A percentile compares a stretch with the other conserved stretches of the same genome.
These are phyloP conservation scores for Mycena pura DNA, from an alignment of 768 basidiomycete species.

Conservation along the genomic window DNA sequence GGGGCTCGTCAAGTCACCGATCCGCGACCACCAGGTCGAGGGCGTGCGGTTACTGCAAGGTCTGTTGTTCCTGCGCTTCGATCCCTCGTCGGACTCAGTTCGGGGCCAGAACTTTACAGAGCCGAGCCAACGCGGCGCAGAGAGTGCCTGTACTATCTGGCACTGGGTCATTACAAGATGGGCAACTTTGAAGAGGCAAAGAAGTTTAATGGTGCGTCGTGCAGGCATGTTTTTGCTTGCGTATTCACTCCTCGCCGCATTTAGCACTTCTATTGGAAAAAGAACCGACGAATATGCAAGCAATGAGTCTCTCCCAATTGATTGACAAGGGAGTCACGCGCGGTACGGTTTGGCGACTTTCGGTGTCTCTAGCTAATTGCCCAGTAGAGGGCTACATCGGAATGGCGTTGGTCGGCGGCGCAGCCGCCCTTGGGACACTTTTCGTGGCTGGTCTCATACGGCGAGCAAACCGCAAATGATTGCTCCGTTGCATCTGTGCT, in stretches of 20 bases:
- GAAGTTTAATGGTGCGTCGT: conserved; percentile 86
- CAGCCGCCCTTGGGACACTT: conserved; percentile 82
- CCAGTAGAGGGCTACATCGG: conserved; percentile 94
- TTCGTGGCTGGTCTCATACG: conserved; percentile 80
- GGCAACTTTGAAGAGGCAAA: conserved; percentile 92
- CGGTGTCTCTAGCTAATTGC: background rate
- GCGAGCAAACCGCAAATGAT: conserved; percentile 72
- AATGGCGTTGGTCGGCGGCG: conserved; percentile 93
- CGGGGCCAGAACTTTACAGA: conserved; percentile 82
- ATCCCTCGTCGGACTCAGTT: conserved; percentile 20
- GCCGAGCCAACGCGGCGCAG: conserved; percentile 84
- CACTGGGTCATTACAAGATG: conserved; percentile 96
- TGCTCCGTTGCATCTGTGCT: conserved; percentile 15
- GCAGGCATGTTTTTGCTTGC: background rate
- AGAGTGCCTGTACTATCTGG: conserved; percentile 97
- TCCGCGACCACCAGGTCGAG: conserved; percentile 86
- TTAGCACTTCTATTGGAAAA: conserved; percentile 89
- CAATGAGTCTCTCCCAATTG: conserved; percentile 81
- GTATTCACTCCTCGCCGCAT: conserved; percentile 10
- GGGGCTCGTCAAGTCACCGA: conserved; percentile 93
- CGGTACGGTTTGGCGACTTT: conserved; percentile 52
- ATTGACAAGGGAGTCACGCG: conserved; percentile 87
- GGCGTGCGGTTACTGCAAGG: conserved; percentile 94
- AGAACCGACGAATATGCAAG: conserved; percentile 93
- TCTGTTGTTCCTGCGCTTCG: conserved; percentile 34